These are phyloP conservation scores for Metschnikowia similis DNA, from an alignment of 805 yeast genomes.

Conservation along the genomic window DNA sequence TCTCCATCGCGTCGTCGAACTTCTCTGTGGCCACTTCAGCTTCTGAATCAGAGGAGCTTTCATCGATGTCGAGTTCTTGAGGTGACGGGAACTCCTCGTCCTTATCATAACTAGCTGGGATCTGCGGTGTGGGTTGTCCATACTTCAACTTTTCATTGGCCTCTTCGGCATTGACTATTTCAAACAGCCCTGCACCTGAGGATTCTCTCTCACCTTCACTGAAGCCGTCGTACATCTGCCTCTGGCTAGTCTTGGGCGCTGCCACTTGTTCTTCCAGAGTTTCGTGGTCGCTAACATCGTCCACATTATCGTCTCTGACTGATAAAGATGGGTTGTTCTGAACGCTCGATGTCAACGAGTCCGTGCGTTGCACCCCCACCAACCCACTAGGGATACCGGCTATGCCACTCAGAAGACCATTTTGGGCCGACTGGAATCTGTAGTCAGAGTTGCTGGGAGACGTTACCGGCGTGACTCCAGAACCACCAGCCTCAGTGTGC, in stretches of 20 bases:
- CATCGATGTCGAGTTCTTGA: slow-evolving; percentile 50
- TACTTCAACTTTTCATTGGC: slow-evolving; percentile 16
- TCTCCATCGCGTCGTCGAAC: slow-evolving; percentile 35
- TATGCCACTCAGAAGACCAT: slow-evolving; percentile 36
- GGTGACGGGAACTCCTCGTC: slow-evolving; percentile 60
- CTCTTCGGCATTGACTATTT: slow-evolving; percentile 51
- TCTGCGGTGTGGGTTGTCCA: background rate
- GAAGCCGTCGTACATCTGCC: slow-evolving; percentile 12
- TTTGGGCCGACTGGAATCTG: slow-evolving; percentile 33
- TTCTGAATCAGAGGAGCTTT: slow-evolving; percentile 41
- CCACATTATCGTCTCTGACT: slow-evolving; percentile 68
- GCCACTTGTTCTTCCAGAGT: slow-evolving; percentile 24
- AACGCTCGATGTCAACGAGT: slow-evolving; percentile 83
- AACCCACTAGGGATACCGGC: slow-evolving; percentile 43
- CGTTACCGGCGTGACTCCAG: slow-evolving; percentile 44
- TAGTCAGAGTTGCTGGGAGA: slow-evolving; percentile 47
- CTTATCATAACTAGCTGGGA: slow-evolving; percentile 10
- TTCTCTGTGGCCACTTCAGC: slow-evolving; percentile 22
- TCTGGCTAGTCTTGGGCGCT: slow-evolving; percentile 3
- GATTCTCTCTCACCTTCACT: slow-evolving; percentile 39
- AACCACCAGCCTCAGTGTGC: slow-evolving; percentile 27
- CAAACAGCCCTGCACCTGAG: slow-evolving; percentile 50
- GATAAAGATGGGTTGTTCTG: slow-evolving; percentile 90
- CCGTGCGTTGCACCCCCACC: slow-evolving; percentile 56
- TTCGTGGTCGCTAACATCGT: slow-evolving; percentile 40